Evolutionary conservation across 1,139 yeast genomes (phyloP), one percentile per base, ranked within the genome.

Genomic region (Diutina rugosa): DNA sequence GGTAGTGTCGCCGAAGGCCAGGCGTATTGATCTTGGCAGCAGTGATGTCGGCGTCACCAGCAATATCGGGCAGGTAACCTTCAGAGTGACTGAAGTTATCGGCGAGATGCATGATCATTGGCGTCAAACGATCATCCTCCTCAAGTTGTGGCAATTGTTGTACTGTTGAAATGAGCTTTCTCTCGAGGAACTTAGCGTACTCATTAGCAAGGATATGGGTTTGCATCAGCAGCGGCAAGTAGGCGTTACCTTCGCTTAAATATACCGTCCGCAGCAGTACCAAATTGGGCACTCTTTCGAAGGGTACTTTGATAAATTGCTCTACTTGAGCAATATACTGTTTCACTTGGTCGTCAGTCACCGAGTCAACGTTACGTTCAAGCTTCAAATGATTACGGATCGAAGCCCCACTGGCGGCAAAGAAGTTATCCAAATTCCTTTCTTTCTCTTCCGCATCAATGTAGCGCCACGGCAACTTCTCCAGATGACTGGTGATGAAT

Each of bases 71-170:
- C 7, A 29, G 29, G 18, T 49, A 49, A 6, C 46, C 46, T 7
- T 49, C 53, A 10, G 41, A 32, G 16, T n/a, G 9, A 32, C 28
- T 32, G 66, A 87, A 89, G 57, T 95, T 95, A 49, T 80, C 78
- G 0, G 95, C 82, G 56, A 93, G 71, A 64, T 90, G 90, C 65
- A 83, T 82, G 59, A 93, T 74, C 35, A 95, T 81, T 0, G 98
- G 98, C 54, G 90, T 72, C 55, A 93, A 70, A 59, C 99, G 77
- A 66, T 90, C 96, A 65, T 91, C 97, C 71, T 93, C 98, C 64
- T 90, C 97, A 57, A 93, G 73, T 21, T 95, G 77, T 2, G 97
- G 96, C 56, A 91, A 72, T 29, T 87, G 79, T 63, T 87, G 87
- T 63, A 90, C 86, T 0, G 98, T 89, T 58, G 77, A 73, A 28